These are phyloP conservation scores for Termitomyces bulborhizus DNA, from an alignment of 768 basidiomycete genomes.

Conservation along the genomic window DNA sequence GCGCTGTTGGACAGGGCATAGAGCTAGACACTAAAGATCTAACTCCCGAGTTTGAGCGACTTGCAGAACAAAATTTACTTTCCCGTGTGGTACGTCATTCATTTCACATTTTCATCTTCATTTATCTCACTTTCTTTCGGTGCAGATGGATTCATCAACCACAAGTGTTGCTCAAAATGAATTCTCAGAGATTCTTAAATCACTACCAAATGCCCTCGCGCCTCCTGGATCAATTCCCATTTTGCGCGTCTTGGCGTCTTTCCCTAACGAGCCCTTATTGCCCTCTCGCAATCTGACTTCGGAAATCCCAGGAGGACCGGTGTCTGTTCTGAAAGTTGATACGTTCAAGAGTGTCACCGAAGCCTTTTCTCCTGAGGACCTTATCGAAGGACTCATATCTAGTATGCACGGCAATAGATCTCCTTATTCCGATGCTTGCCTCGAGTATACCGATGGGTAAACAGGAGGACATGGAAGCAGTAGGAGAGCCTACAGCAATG, in stretches of 20 bases:
- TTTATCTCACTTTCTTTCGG: background rate
- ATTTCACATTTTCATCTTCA: too few relatives aligned
- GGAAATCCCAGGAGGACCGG: background rate
- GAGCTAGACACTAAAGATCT: background rate
- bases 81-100: background rate
- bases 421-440: background rate
- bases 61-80: background rate
- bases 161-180: background rate
- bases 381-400: background rate
- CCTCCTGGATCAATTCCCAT: background rate
- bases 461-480: background rate
- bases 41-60: background rate
- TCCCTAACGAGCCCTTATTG: background rate
- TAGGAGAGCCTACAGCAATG: background rate
- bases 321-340: background rate
- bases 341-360: background rate
- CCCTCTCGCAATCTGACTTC: background rate
- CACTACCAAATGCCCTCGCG: background rate
- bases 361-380: background rate
- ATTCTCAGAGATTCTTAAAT: background rate
- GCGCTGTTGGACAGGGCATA: background rate
- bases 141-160: background rate
- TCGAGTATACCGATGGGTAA: background rate
- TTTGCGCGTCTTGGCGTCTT: background rate
- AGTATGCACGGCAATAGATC: conserved; percentile 1